Conservation (phyloP, 495 filamentous ascomycete genomes). For the Emericellopsis terricola region DNA sequence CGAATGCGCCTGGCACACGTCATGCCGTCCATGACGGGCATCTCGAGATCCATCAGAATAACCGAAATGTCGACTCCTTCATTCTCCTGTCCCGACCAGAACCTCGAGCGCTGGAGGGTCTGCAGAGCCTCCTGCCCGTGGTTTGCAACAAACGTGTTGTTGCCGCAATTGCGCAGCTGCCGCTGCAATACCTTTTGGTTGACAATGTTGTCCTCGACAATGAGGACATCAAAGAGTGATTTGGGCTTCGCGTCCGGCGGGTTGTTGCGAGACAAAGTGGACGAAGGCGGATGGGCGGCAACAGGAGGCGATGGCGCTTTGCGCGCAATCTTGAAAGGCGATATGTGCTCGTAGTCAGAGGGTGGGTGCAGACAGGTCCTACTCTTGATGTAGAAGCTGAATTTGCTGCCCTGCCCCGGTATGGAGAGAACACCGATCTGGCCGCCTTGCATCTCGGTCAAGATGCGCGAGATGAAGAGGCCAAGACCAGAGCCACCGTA, state of each 20-base stretch:
- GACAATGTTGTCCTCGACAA: conserved; percentile 77
- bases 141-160: conserved; percentile 50
- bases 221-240: conserved; percentile 29
- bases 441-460: conserved; percentile 69
- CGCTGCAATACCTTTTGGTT: conserved; percentile 59
- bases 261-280: background rate
- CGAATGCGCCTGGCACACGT: conserved; percentile 55
- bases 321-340: conserved; percentile 1
- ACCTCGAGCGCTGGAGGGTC: conserved; percentile 23
- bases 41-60: conserved; percentile 71
- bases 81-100: conserved; percentile 20
- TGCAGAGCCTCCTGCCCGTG: conserved; percentile 64
- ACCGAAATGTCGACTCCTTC: conserved; percentile 34
- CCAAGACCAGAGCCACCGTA: conserved; percentile 76
- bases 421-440: conserved; percentile 65
- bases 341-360: background rate
- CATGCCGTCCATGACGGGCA: conserved; percentile 77
- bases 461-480: conserved; percentile 59
- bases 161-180: conserved; percentile 51
- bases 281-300: background rate
- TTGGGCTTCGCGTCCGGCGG: background rate
- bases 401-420: conserved; percentile 58
- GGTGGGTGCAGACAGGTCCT: conserved; percentile 10
- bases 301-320: background rate
- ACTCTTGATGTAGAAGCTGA: conserved; percentile 56